Percentiles rank a stretch among this genome's conserved stretches.
These are phyloP conservation scores for Pontederia crassipes DNA, from an alignment of 176 grass and related monocot species.

Conservation along the genomic window DNA sequence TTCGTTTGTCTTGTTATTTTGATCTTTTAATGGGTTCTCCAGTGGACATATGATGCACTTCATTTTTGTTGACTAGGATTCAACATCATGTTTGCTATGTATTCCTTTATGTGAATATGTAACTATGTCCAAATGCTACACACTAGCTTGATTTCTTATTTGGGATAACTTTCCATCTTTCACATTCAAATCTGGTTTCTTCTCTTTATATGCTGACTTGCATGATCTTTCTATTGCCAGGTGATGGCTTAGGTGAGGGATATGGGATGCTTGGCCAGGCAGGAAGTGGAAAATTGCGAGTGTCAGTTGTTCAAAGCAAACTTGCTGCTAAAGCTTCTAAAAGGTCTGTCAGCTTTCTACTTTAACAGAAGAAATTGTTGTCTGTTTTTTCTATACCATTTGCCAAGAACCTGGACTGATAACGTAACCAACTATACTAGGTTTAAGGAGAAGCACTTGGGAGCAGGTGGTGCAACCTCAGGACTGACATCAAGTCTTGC, in stretches of 20 bases:
- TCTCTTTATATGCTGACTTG: not conserved
- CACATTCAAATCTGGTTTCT: no score
- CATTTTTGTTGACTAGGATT: not conserved
- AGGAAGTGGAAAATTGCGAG: conserved; percentile 71
- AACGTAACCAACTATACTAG: conserved; percentile 6
- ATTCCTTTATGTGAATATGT: no score
- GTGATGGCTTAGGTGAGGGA: conserved; percentile 77
- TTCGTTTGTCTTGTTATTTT: not conserved
- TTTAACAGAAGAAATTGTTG: no score
- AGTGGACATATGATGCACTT: not conserved
- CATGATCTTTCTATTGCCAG: conserved; percentile 24
- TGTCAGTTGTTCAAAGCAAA: conserved; percentile 56
- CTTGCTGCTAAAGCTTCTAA: conserved; percentile 59
- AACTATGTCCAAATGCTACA: no score
- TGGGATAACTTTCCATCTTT: no score
- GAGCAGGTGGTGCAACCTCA: conserved; percentile 71
- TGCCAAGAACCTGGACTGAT: no score
- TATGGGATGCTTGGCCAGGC: conserved; percentile 98
- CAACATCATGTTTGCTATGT: no score
- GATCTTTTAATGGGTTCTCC: not conserved
- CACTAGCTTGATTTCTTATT: no score
- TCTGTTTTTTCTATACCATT: no score
- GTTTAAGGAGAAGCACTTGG: conserved; percentile 84
- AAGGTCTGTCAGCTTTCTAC: conserved; percentile 29
- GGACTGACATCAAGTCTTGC: conserved; percentile 89